phyloP scores from a whole-genome alignment of 495 filamentous ascomycete genomes.

The Lasiosphaeriaceae sp. region DNA sequence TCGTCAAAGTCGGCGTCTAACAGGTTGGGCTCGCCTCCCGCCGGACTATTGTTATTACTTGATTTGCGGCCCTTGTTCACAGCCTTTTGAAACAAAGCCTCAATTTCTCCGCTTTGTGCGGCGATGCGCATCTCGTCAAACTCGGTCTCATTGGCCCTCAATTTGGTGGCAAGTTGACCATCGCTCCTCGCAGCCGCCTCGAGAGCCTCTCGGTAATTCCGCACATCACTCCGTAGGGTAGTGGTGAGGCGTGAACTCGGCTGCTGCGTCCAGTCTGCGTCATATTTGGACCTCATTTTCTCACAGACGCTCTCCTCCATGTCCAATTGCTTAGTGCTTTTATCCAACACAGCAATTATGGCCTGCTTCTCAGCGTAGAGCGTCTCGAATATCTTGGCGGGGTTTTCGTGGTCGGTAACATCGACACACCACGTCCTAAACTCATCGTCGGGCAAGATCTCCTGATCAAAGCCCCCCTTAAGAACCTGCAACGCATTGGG shows the following conservation, averaged over 20 bases:
- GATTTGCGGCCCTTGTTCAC: slow-evolving; percentile 59
- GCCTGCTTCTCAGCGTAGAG: slow-evolving; percentile 72
- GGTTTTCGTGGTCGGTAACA: slow-evolving; percentile 76
- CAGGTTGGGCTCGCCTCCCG: slow-evolving; percentile 66
- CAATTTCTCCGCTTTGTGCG: slow-evolving; percentile 81
- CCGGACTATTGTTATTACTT: slow-evolving; percentile 51
- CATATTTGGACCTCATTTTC: slow-evolving; percentile 98
- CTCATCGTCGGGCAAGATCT: slow-evolving; percentile 81
- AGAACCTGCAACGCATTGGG: slow-evolving; percentile 85
- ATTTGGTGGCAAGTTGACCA: slow-evolving; percentile 74
- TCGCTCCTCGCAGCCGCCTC: slow-evolving; percentile 89
- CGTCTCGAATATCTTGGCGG: slow-evolving; percentile 66
- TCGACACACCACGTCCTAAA: slow-evolving; percentile 93
- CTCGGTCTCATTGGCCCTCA: slow-evolving; percentile 77
- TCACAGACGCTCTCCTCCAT: slow-evolving; percentile 98
- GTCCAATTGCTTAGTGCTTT: slow-evolving; percentile 80
- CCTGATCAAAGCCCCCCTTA: slow-evolving; percentile 90
- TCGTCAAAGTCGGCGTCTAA: slow-evolving; percentile 90
- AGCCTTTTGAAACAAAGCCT: slow-evolving; percentile 83
- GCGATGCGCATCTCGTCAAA: slow-evolving; percentile 95
- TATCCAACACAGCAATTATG: slow-evolving; percentile 67
- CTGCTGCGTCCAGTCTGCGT: slow-evolving; percentile 93
- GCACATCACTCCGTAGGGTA: slow-evolving; percentile 80
- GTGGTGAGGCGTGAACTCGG: slow-evolving; percentile 85
- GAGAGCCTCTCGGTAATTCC: slow-evolving; percentile 79